phyloP scores from a whole-genome alignment of 2,329 filamentous ascomycete species.

The Pseudogymnoascus sp. region DNA sequence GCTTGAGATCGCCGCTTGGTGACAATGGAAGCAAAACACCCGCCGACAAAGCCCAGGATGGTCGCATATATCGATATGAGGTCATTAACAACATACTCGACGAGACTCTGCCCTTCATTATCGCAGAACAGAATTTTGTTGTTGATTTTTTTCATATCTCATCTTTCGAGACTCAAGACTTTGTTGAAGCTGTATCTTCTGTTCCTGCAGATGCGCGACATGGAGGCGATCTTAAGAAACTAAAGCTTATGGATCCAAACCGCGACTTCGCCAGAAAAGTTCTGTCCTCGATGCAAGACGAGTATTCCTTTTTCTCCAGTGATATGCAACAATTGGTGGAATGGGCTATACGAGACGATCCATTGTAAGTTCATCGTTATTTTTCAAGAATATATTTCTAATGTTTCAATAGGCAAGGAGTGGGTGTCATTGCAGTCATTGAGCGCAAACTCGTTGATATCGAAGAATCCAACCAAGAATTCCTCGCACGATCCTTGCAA shows the following conservation, averaged over 20 bases:
- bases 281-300: conserved; percentile 78
- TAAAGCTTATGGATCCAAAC: conserved; percentile 80
- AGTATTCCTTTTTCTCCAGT: conserved; percentile 73
- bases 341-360: conserved; percentile 74
- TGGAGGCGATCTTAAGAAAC: conserved; percentile 64
- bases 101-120: conserved; percentile 73
- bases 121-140: conserved; percentile 93
- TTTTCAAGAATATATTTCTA: conserved; percentile 12
- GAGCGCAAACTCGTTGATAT: conserved; percentile 73
- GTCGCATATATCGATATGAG: conserved; percentile 67
- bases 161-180: conserved; percentile 75
- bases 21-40: conserved; percentile 48
- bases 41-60: conserved; percentile 53
- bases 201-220: conserved; percentile 59
- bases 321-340: conserved; percentile 76
- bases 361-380: conserved; percentile 54
- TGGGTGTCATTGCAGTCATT: conserved; percentile 74
- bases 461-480: conserved; percentile 89
- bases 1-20: conserved; percentile 59
- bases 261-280: conserved; percentile 77
- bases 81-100: conserved; percentile 74
- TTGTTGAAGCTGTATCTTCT: conserved; percentile 68
- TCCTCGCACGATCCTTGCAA: conserved; percentile 70
- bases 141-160: conserved; percentile 95
- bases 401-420: conserved; percentile 60